These are phyloP conservation scores for Aquanectria penicillioides DNA, from an alignment of 2,329 filamentous ascomycete species.

Conservation along the genomic window DNA sequence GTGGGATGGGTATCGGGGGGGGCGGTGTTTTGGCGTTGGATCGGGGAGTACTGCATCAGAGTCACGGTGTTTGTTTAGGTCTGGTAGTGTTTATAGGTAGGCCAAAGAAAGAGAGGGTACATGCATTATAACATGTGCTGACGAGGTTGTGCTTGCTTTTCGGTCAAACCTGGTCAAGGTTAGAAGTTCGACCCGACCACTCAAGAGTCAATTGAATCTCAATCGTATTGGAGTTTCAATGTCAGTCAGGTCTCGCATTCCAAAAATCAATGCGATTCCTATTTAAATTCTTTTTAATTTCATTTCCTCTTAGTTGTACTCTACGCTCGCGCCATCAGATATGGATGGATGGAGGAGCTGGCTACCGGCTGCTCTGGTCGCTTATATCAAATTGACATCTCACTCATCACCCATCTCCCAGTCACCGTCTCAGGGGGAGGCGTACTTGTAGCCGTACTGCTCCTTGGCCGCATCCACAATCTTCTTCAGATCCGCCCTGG, in stretches of 20 bases:
- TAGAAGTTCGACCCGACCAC: too few species aligned
- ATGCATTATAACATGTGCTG: neutral
- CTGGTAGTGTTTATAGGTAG: conserved; percentile 17
- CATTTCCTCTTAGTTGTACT: too few species aligned
- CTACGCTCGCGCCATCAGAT: too few species aligned
- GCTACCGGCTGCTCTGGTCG: too few species aligned
- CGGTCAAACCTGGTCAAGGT: too few species aligned
- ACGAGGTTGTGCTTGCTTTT: neutral
- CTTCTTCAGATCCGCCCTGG: conserved; percentile 41
- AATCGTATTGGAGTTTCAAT: too few species aligned
- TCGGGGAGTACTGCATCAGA: conserved; percentile 41
- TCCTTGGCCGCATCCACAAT: conserved; percentile 54
- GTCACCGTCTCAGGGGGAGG: conserved; percentile 47
- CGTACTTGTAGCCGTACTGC: conserved; percentile 59
- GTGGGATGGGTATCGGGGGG: conserved; percentile 33
- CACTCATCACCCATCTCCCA: neutral
- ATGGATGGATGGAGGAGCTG: too few species aligned
- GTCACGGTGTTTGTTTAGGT: conserved; percentile 35
- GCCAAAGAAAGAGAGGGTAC: conserved; percentile 5
- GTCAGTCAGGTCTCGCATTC: too few species aligned
- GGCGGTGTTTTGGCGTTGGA: conserved; percentile 43
- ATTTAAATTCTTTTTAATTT: too few species aligned
- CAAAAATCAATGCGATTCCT: too few species aligned
- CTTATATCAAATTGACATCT: too few species aligned
- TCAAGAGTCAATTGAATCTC: too few species aligned